A percentile compares a stretch with the other conserved stretches of the same genome.
Conservation (phyloP, 1,284 basidiomycete species). For the Boletus austroedulis region DNA sequence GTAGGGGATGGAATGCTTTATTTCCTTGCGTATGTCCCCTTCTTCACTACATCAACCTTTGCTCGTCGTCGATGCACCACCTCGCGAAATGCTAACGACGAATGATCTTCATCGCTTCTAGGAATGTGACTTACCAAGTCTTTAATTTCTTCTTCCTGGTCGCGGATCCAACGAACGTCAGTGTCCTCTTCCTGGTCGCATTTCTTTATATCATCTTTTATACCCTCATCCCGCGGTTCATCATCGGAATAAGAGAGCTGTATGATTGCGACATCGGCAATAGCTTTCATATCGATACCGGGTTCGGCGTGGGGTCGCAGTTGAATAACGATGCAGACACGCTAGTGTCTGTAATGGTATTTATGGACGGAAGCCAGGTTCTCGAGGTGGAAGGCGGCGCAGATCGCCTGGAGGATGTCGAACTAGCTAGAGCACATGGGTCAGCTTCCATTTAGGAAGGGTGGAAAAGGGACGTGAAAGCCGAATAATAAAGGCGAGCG, state of each 20-base stretch:
- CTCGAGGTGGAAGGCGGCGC: too few species aligned
- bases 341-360: not conserved
- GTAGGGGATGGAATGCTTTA: constrained; percentile 2
- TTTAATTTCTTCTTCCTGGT: not conserved
- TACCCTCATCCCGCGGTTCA: not conserved
- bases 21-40: not conserved
- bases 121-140: not conserved
- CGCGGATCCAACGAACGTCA: too few species aligned
- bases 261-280: not conserved
- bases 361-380: not conserved
- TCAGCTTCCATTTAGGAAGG: too few species aligned
- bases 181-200: not conserved
- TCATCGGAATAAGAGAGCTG: not conserved
- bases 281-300: not conserved
- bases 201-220: not conserved
- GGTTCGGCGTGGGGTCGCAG: not conserved
- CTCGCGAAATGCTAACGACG: not conserved
- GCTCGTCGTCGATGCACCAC: not conserved
- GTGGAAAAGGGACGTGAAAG: too few species aligned
- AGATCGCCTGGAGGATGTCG: too few species aligned
- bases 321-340: not conserved
- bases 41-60: not conserved
- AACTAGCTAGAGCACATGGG: too few species aligned
- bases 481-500: too few species aligned
- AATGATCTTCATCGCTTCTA: not conserved